phyloP scores from a whole-genome alignment of 2,329 filamentous ascomycete species.

The Cylindrodendrum hubeiense region DNA sequence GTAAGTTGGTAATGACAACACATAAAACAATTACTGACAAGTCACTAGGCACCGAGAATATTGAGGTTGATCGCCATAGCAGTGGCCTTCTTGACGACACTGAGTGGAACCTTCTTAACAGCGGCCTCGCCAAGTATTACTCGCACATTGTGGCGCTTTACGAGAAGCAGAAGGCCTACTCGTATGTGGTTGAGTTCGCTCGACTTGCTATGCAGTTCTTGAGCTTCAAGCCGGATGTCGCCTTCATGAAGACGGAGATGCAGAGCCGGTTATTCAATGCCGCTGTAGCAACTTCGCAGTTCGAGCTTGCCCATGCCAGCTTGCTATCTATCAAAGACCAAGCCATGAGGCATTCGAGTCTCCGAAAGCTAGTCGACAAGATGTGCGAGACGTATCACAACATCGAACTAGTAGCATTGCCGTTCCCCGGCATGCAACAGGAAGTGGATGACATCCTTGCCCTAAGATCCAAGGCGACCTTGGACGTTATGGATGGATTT shows the following conservation, averaged over 20 bases:
- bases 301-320: conserved; percentile 84
- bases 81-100: conserved; percentile 79
- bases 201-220: conserved; percentile 78
- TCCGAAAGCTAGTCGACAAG: conserved; percentile 76
- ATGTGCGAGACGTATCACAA: conserved; percentile 78
- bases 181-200: conserved; percentile 87
- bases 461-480: conserved; percentile 76
- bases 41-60: conserved; percentile 58
- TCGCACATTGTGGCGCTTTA: conserved; percentile 87
- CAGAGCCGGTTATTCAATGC: conserved; percentile 88
- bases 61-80: conserved; percentile 66
- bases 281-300: conserved; percentile 82
- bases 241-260: conserved; percentile 74
- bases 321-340: conserved; percentile 79
- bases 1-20: conserved; percentile 64
- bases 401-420: conserved; percentile 78
- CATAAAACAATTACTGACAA: conserved; percentile 41
- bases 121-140: conserved; percentile 86
- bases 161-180: conserved; percentile 81
- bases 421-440: conserved; percentile 82
- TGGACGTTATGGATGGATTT: conserved; percentile 75
- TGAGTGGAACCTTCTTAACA: conserved; percentile 77
- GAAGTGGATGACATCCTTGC: conserved; percentile 84
- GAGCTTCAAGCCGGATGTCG: conserved; percentile 45
- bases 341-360: conserved; percentile 77